A percentile compares a stretch with the other conserved stretches of the same genome.
Evolutionary conservation across 805 yeast species (phyloP).

Genomic region (Ogataea pini): DNA sequence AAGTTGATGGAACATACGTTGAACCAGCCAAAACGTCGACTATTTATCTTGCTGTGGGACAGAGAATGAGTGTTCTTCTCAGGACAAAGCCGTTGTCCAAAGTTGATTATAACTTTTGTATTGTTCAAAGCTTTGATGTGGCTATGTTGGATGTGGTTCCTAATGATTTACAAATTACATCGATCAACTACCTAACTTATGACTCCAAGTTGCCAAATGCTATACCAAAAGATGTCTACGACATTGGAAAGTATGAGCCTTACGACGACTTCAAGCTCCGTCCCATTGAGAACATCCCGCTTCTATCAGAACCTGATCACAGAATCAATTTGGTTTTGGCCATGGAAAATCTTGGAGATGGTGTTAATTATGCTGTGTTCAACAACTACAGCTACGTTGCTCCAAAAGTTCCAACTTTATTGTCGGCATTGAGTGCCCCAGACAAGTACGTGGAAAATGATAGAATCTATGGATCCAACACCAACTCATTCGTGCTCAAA

Average conservation of each 20-base stretch:
- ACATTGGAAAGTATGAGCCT: conserved; percentile 33
- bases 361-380: conserved; percentile 76
- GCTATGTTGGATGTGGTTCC: conserved; percentile 75
- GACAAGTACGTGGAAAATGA: conserved; percentile 49
- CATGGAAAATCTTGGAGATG: conserved; percentile 73
- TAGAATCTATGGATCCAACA: conserved; percentile 72
- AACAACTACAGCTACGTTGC: conserved; percentile 62
- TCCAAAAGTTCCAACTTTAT: conserved; percentile 72
- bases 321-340: conserved; percentile 57
- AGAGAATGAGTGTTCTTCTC: conserved; percentile 71
- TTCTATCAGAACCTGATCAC: conserved; percentile 62
- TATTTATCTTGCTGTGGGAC: conserved; percentile 74
- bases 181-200: conserved; percentile 59
- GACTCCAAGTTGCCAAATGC: conserved; percentile 35
- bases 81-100: conserved; percentile 46
- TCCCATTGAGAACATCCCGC: conserved; percentile 41
- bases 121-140: conserved; percentile 62
- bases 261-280: conserved; percentile 48
- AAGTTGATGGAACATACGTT: conserved; percentile 71
- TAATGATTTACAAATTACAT: conserved; percentile 50
- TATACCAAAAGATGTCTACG: conserved; percentile 20
- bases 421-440: conserved; percentile 65
- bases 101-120: conserved; percentile 48
- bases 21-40: conserved; percentile 56
- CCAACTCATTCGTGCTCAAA: conserved; percentile 61